Conservation (phyloP, 2,329 filamentous ascomycete species). For the Monosporascus sp. region DNA sequence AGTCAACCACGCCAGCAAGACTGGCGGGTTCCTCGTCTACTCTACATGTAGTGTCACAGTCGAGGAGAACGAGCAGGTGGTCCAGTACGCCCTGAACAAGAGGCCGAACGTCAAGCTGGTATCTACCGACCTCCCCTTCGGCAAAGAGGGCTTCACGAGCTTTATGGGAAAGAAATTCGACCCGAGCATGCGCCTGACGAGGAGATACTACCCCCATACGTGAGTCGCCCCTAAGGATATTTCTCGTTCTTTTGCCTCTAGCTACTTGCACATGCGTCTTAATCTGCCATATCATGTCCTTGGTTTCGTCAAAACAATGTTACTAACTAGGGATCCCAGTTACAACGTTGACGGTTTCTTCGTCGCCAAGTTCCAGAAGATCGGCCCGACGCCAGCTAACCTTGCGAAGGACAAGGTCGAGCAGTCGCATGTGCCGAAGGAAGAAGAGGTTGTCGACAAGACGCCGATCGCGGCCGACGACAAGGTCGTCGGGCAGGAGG, state of each 20-base stretch:
- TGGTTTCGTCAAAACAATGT: not conserved
- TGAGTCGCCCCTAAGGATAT: not conserved
- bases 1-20: slow-evolving; percentile 84
- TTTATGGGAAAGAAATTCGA: slow-evolving; percentile 93
- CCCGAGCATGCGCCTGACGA: slow-evolving; percentile 72
- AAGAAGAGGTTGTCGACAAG: slow-evolving; percentile 57
- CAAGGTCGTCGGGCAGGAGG: slow-evolving; percentile 35
- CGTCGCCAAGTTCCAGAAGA: slow-evolving; percentile 96
- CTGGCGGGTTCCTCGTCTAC: slow-evolving; percentile 92
- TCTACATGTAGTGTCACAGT: slow-evolving; percentile 93
- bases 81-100: slow-evolving; percentile 87
- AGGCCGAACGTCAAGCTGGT: slow-evolving; percentile 92
- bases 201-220: slow-evolving; percentile 83
- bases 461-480: slow-evolving; percentile 54
- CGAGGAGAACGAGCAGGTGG: slow-evolving; percentile 88
- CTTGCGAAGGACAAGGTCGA: slow-evolving; percentile 34
- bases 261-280: no score
- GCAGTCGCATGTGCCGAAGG: slow-evolving; percentile 18
- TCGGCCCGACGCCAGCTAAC: slow-evolving; percentile 65
- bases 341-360: slow-evolving; percentile 99
- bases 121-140: slow-evolving; percentile 83
- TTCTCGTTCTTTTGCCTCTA: no score
- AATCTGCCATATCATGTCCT: no score
- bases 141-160: slow-evolving; percentile 85
- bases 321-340: not conserved